Conservation (phyloP, 805 yeast genomes). For the Candida michaelii region DNA sequence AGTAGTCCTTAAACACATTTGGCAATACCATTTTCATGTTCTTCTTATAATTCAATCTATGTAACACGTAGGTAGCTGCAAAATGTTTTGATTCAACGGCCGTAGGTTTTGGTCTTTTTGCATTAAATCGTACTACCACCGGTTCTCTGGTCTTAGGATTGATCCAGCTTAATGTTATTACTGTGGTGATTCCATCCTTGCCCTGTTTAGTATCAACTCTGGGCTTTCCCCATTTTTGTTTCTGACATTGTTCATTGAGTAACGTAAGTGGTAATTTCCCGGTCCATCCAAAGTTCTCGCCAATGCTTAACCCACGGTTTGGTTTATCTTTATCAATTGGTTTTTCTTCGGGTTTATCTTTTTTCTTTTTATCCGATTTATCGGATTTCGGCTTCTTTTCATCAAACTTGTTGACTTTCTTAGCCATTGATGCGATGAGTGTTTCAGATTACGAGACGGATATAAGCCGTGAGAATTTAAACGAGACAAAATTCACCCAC, state of each 20-base stretch:
- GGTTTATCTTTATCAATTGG: slow-evolving; percentile 25
- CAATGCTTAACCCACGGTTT: slow-evolving; percentile 40
- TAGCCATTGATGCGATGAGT: slow-evolving; percentile 11
- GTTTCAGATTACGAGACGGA: neutral
- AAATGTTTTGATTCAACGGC: slow-evolving; percentile 86
- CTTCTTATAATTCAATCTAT: slow-evolving; percentile 74
- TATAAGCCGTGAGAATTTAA: no score
- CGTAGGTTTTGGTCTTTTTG: slow-evolving; percentile 68
- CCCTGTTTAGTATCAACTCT: slow-evolving; percentile 64
- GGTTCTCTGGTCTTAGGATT: slow-evolving; percentile 80
- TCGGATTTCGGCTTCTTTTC: neutral
- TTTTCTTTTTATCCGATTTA: slow-evolving; percentile 10
- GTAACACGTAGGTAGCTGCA: slow-evolving; percentile 87
- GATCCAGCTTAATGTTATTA: slow-evolving; percentile 63
- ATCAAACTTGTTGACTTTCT: slow-evolving; percentile 5
- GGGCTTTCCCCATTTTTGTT: slow-evolving; percentile 85
- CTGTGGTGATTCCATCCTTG: slow-evolving; percentile 58
- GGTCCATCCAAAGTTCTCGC: slow-evolving; percentile 81
- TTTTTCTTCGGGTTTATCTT: slow-evolving; percentile 5
- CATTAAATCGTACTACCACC: slow-evolving; percentile 55
- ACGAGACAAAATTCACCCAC: no score
- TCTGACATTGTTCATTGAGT: slow-evolving; percentile 84
- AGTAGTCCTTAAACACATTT: slow-evolving; percentile 70
- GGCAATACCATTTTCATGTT: slow-evolving; percentile 88
- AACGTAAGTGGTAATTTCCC: slow-evolving; percentile 90